Evolutionary conservation across 208 protist species (phyloP).

Genomic region (Trypanosoma avium): DNA sequence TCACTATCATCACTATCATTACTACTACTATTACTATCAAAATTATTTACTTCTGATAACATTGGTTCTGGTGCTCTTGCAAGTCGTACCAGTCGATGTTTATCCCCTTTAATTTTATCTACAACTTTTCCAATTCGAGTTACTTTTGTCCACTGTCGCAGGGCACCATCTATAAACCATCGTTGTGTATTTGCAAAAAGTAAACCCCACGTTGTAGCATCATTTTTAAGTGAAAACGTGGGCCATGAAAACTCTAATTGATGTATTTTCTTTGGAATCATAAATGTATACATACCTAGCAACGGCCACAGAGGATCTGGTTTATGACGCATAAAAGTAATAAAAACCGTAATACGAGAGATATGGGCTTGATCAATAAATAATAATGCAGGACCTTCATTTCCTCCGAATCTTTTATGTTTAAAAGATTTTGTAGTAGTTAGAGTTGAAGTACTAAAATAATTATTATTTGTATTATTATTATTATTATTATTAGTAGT

Average conservation of each 20-base stretch:
- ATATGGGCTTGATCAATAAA: conserved; percentile 53
- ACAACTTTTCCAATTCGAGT: conserved; percentile 68
- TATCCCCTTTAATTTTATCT: conserved; percentile 20
- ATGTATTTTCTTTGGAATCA: conserved; percentile 60
- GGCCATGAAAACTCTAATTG: conserved; percentile 55
- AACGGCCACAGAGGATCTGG: conserved; percentile 62
- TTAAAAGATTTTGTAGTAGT: neutral
- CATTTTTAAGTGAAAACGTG: conserved; percentile 37
- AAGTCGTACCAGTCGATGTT: neutral
- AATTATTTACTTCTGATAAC: neutral
- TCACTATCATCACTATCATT: no score
- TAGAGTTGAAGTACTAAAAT: neutral
- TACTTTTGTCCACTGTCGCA: conserved; percentile 79
- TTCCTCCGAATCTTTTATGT: neutral
- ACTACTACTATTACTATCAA: no score
- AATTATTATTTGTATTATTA: neutral
- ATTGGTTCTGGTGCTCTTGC: conserved; percentile 6
- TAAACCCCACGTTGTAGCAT: conserved; percentile 49
- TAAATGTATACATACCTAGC: conserved; percentile 68
- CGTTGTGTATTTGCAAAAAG: conserved; percentile 34
- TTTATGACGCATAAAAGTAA: conserved; percentile 59
- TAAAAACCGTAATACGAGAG: conserved; percentile 48
- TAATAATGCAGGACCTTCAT: conserved; percentile 28
- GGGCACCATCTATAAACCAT: conserved; percentile 60
- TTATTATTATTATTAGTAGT: neutral